These are phyloP conservation scores for Fusarium domesticum DNA, from an alignment of 2,329 filamentous ascomycete genomes.

Conservation along the genomic window DNA sequence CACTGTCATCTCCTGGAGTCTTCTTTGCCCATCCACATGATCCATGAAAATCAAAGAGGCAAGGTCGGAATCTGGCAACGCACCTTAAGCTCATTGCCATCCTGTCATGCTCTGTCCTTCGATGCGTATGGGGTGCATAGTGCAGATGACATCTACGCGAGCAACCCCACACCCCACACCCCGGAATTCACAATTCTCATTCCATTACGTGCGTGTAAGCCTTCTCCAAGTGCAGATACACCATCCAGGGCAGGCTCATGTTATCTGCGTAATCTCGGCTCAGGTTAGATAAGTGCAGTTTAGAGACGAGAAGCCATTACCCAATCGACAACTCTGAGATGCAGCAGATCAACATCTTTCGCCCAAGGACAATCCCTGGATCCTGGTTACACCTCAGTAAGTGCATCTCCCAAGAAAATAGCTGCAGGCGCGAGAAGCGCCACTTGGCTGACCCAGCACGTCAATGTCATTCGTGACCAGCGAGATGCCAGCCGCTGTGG, in stretches of 20 bases:
- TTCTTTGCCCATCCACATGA: background rate
- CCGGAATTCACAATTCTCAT: slow-evolving; percentile 1
- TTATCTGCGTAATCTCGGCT: slow-evolving; percentile 8
- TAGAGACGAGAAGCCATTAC: slow-evolving; percentile 2
- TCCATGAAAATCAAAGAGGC: too few species aligned
- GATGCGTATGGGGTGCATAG: background rate
- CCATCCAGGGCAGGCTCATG: slow-evolving; percentile 4
- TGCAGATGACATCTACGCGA: background rate
- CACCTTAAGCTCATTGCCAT: background rate
- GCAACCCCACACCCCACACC: slow-evolving; percentile 6
- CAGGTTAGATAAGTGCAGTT: slow-evolving; percentile 21
- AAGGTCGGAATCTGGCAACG: too few species aligned
- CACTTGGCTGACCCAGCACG: slow-evolving; percentile 10
- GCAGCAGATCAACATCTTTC: slow-evolving; percentile 14
- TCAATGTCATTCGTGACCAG: slow-evolving; percentile 13
- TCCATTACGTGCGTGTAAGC: slow-evolving; percentile 19
- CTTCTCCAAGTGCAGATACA: slow-evolving; percentile 18
- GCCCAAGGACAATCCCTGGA: slow-evolving; percentile 16
- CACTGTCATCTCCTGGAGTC: background rate
- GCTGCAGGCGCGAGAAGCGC: slow-evolving; percentile 20
- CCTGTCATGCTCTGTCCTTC: background rate
- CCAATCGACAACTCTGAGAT: slow-evolving; percentile 6
- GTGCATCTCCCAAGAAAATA: too few species aligned
- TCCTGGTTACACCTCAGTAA: too few species aligned
- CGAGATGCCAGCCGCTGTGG: slow-evolving; percentile 27